Conservation (phyloP, 441 rosid species). For the Croton setiger region DNA sequence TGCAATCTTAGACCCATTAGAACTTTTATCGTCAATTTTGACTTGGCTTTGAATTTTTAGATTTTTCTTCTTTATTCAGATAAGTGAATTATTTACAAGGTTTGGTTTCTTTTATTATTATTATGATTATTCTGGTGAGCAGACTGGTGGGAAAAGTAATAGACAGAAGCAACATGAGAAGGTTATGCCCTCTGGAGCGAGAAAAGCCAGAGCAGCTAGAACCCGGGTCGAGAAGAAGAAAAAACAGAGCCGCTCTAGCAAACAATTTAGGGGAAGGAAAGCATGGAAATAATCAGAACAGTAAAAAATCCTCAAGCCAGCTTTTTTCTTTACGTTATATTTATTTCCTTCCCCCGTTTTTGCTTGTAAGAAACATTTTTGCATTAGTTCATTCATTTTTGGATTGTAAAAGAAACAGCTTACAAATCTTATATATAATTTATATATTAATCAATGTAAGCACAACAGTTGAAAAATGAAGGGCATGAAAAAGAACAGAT, state of each 20-base stretch:
- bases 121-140: too few relatives aligned
- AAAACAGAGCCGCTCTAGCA: slow-evolving; percentile 41
- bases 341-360: too few relatives aligned
- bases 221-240: slow-evolving; percentile 43
- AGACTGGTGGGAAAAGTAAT: slow-evolving; percentile 83
- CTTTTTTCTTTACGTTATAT: background rate
- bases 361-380: background rate
- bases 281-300: slow-evolving; percentile 55
- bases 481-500: background rate
- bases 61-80: background rate
- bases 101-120: background rate
- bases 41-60: background rate
- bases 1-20: background rate
- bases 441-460: background rate
- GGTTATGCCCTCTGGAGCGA: slow-evolving; percentile 75
- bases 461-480: background rate
- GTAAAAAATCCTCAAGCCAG: background rate
- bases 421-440: too few relatives aligned
- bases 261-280: slow-evolving; percentile 77
- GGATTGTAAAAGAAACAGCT: too few relatives aligned
- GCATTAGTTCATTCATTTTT: background rate
- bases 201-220: slow-evolving; percentile 49
- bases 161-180: slow-evolving; percentile 82
- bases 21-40: too few relatives aligned
- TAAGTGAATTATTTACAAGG: background rate